Percentiles rank a stretch among this genome's conserved stretches.
Evolutionary conservation across 116 monocot species (phyloP).

Genomic region (Zostera marina): DNA sequence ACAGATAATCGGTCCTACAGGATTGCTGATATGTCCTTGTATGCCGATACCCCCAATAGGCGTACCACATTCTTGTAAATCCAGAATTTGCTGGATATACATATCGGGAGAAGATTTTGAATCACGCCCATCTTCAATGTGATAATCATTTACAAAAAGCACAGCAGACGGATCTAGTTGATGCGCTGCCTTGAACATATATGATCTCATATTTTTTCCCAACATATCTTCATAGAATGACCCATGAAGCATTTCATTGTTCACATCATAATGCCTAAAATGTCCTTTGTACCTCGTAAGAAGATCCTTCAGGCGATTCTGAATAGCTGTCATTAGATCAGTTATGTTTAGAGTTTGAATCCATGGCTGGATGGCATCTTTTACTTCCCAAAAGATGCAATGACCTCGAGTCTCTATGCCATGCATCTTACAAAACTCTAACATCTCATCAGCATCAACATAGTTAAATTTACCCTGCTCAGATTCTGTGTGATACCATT

Average conservation of each 20-base stretch:
- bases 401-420: slow-evolving; percentile 41
- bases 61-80: slow-evolving; percentile 53
- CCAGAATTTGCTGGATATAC: slow-evolving; percentile 54
- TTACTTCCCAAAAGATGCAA: slow-evolving; percentile 89
- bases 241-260: slow-evolving; percentile 95
- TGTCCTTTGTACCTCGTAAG: slow-evolving; percentile 43
- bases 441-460: slow-evolving; percentile 61
- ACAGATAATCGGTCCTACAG: slow-evolving; percentile 52
- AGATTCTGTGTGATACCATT: slow-evolving; percentile 68
- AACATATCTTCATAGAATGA: slow-evolving; percentile 56
- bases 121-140: slow-evolving; percentile 77
- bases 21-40: slow-evolving; percentile 57
- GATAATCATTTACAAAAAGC: slow-evolving; percentile 84
- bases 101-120: slow-evolving; percentile 56
- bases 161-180: slow-evolving; percentile 47
- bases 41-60: slow-evolving; percentile 58
- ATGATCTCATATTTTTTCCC: slow-evolving; percentile 45
- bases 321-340: slow-evolving; percentile 43
- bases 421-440: slow-evolving; percentile 55
- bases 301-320: slow-evolving; percentile 31
- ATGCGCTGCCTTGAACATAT: slow-evolving; percentile 61
- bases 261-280: slow-evolving; percentile 76
- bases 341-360: slow-evolving; percentile 28
- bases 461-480: slow-evolving; percentile 47
- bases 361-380: slow-evolving; percentile 60